Evolutionary conservation across 768 basidiomycete species (phyloP).

Genomic region (Tylopilus subfusipes): DNA sequence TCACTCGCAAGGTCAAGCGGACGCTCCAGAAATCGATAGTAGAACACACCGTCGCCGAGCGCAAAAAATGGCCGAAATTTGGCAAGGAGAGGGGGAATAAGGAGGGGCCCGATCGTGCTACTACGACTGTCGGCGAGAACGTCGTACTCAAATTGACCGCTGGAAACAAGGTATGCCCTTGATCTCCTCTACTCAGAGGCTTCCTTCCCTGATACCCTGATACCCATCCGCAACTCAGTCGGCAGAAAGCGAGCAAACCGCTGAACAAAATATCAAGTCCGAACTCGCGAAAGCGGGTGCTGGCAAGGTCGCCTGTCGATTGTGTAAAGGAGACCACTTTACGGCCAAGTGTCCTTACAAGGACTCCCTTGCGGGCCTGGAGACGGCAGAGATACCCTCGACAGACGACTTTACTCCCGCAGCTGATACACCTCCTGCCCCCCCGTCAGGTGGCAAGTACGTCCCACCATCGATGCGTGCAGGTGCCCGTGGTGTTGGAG

Average conservation of each 20-base stretch:
- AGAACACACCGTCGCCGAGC: constrained; percentile 91
- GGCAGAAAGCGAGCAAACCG: constrained; percentile 61
- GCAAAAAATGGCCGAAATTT: constrained; percentile 92
- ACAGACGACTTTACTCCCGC: constrained; percentile 36
- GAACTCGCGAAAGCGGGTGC: constrained; percentile 71
- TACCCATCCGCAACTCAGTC: constrained; percentile 34
- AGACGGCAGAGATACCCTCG: constrained; percentile 45
- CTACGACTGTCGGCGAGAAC: constrained; percentile 85
- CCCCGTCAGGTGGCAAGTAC: constrained; percentile 71
- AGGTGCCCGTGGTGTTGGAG: constrained; percentile 64
- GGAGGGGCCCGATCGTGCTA: constrained; percentile 87
- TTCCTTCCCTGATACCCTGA: not conserved
- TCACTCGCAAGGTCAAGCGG: constrained; percentile 82
- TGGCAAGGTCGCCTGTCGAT: constrained; percentile 86
- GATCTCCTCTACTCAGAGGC: not conserved
- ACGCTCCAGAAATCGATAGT: constrained; percentile 88
- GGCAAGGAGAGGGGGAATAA: constrained; percentile 86
- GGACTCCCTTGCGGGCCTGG: constrained; percentile 81
- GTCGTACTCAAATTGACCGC: constrained; percentile 59
- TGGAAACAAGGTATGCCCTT: constrained; percentile 55
- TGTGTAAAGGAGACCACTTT: constrained; percentile 97
- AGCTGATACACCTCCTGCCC: constrained; percentile 26
- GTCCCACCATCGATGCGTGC: constrained; percentile 91
- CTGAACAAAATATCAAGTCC: constrained; percentile 62
- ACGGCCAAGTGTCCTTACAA: constrained; percentile 99